Conservation (phyloP, 345 rosid genomes). For the Nephelium lappaceum region DNA sequence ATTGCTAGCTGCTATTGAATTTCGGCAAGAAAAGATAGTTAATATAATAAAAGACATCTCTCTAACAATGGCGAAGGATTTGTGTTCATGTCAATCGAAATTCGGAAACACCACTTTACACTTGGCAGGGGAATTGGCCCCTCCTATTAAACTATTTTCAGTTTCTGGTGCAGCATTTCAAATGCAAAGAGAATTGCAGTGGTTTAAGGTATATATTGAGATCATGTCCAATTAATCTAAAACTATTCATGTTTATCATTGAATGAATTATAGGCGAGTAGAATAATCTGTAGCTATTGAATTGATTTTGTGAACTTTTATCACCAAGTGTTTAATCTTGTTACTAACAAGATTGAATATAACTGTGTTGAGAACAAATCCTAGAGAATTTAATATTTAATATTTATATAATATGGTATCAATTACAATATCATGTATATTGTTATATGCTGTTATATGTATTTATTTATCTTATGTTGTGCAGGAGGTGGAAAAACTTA, state of each 20-base stretch:
- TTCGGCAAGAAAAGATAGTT: conserved; percentile 17
- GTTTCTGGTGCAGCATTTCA: neutral
- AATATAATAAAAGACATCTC: neutral
- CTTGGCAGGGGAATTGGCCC: neutral
- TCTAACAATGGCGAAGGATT: neutral
- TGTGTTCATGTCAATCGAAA: neutral
- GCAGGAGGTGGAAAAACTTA: conserved; percentile 20
- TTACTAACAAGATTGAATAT: too few relatives aligned
- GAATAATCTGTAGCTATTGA: too few relatives aligned
- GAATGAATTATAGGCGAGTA: too few relatives aligned
- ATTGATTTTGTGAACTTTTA: too few relatives aligned
- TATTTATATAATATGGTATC: too few relatives aligned
- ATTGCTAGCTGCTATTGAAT: conserved; percentile 11
- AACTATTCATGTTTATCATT: too few relatives aligned
- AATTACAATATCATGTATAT: too few relatives aligned
- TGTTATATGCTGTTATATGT: too few relatives aligned
- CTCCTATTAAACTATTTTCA: neutral
- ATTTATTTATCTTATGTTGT: neutral
- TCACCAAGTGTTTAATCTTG: too few relatives aligned
- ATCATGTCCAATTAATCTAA: too few relatives aligned
- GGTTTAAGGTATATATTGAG: neutral
- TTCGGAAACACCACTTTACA: neutral
- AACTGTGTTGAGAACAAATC: too few relatives aligned
- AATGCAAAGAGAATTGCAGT: neutral
- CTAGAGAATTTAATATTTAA: too few relatives aligned